Evolutionary conservation across 73 alveolate species (phyloP), one percentile per base, ranked within the genome.

Genomic region (Paramecium biaurelia): DNA sequence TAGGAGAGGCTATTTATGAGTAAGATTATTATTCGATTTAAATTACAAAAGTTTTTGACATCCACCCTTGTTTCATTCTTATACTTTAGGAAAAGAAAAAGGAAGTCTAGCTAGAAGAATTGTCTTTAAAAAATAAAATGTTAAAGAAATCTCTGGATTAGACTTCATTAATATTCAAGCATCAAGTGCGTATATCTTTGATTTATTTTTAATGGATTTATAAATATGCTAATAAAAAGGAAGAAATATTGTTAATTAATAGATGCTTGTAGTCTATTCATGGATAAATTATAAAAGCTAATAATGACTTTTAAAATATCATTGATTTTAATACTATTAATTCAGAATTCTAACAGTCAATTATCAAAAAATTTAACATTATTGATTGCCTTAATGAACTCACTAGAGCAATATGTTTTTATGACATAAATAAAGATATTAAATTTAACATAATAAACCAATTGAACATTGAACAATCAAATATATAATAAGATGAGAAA

Each of bases 401-500:
- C 26, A 63, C 53, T 7, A 63, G 45, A 63, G 12, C 28, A 10
- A 63, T 63, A 10, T 9, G 84, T 63, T 32, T 2, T 18, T 32
- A 14, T 30, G 84, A 63, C 28, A 32, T 63, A 63, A 63, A 63
- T 12, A 63, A 63, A 63, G 84, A 63, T 12, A 32, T 63, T 12
- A 63, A 20, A 30, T 63, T 63, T 63, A 63, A 26, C 20, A 24
- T 63, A 6, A 32, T 63, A 7, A 26, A 63, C 9, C 1, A 53
- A 53, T 53, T 53, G 30, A 26, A 63, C 47, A 4, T 26, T 6
- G 43, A 63, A 63, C 15, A 63, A 32, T 30, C 26, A 20, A 63
- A 14, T 63, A 63, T 63, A 12, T 63, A 63, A 63, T 63, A 63
- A 63, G 84, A 63, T 63, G 84, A 63, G 49, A 63, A 63, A 63